Evolutionary conservation across 2,329 filamentous ascomycete genomes (phyloP).

Genomic region (Colletotrichum phormii): DNA sequence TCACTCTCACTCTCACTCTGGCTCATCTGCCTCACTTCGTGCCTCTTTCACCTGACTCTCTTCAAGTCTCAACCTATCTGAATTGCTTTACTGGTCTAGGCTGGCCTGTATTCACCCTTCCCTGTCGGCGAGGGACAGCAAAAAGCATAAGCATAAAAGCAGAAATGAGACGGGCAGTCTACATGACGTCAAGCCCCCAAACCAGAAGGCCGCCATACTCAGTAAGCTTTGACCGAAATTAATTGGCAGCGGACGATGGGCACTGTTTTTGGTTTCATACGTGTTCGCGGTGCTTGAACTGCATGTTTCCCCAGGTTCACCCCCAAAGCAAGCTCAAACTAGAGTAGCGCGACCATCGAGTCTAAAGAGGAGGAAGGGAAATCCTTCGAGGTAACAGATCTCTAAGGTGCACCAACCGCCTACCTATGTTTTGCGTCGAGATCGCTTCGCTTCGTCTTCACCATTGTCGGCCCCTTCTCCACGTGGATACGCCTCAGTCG

Average conservation of each 20-base stretch:
- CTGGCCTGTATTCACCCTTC: background rate
- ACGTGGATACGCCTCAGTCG: constrained; percentile 25
- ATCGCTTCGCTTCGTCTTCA: background rate
- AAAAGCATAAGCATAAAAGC: constrained; percentile 26
- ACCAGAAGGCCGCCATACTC: constrained; percentile 3
- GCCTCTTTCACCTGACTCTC: background rate
- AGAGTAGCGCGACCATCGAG: background rate
- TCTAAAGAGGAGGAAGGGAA: background rate
- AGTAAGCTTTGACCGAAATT: constrained; percentile 13
- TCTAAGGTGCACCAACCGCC: background rate
- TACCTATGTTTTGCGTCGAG: background rate
- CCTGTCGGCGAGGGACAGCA: background rate
- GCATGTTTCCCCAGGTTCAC: background rate
- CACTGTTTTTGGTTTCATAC: constrained; percentile 1
- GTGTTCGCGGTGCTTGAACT: background rate
- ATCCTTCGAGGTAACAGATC: background rate
- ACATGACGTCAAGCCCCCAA: constrained; percentile 27
- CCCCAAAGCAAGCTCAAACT: background rate
- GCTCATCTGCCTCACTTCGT: background rate
- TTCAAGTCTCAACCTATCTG: background rate
- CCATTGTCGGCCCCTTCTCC: constrained; percentile 1
- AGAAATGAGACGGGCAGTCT: constrained; percentile 23
- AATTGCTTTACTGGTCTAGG: background rate
- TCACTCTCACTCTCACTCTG: background rate
- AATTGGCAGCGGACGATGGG: constrained; percentile 5